Percentiles rank a stretch among this genome's conserved stretches.
phyloP scores from a whole-genome alignment of 805 yeast species.

The Candida ascalaphidarum region DNA sequence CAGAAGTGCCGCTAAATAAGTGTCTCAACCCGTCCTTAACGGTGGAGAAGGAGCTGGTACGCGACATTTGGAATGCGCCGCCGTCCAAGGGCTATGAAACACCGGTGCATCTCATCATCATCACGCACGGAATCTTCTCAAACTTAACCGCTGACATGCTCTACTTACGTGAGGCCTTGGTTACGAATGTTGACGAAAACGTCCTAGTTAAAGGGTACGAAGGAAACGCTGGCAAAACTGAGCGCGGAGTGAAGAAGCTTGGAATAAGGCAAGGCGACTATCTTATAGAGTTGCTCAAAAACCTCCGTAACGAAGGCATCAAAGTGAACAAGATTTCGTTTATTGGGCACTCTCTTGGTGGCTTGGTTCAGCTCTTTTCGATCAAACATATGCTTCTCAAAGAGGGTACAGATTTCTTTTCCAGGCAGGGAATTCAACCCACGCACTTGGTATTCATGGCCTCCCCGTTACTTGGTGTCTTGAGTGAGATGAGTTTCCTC shows the following conservation, averaged over 20 bases:
- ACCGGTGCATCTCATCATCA: slow-evolving; percentile 31
- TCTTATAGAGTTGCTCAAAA: slow-evolving; percentile 11
- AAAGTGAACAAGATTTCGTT: slow-evolving; percentile 25
- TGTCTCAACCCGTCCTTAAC: slow-evolving; percentile 13
- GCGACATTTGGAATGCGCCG: slow-evolving; percentile 23
- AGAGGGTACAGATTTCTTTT: slow-evolving; percentile 23
- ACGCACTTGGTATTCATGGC: slow-evolving; percentile 31
- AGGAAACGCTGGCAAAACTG: slow-evolving; percentile 35
- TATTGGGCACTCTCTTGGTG: slow-evolving; percentile 38
- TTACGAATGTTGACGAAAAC: slow-evolving; percentile 19
- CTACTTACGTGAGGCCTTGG: slow-evolving; percentile 27
- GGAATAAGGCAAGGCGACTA: slow-evolving; percentile 25
- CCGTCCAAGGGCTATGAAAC: slow-evolving; percentile 13
- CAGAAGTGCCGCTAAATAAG: too few species aligned
- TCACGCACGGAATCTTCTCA: slow-evolving; percentile 38
- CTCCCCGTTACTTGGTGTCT: slow-evolving; percentile 32
- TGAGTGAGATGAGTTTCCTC: slow-evolving; percentile 30
- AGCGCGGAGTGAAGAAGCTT: slow-evolving; percentile 28
- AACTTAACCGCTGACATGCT: slow-evolving; percentile 38
- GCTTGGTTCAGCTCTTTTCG: slow-evolving; percentile 33
- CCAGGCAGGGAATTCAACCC: slow-evolving; percentile 16
- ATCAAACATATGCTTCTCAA: slow-evolving; percentile 24
- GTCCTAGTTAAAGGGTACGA: slow-evolving; percentile 27
- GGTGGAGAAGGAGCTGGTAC: slow-evolving; percentile 16
- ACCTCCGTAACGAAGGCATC: slow-evolving; percentile 5